A percentile compares a stretch with the other conserved stretches of the same genome.
Conservation (phyloP, 352 stramenopile species). For the Sclerospora graminicola region DNA sequence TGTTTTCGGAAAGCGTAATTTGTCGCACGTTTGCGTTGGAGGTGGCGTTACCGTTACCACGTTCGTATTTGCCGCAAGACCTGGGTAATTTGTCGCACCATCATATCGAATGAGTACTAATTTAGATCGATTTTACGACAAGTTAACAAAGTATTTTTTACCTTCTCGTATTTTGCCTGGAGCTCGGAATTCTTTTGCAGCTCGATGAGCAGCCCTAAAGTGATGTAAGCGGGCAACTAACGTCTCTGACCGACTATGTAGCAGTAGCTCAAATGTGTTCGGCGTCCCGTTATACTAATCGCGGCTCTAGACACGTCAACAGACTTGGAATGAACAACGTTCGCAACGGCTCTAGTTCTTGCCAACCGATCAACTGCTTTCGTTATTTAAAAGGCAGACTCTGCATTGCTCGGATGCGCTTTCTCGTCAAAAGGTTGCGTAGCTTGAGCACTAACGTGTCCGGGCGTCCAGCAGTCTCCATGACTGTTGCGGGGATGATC, state of each 20-base stretch:
- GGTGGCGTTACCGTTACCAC: neutral
- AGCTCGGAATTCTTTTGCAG: slow-evolving; percentile 26
- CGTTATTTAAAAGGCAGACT: slow-evolving; percentile 61
- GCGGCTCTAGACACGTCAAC: slow-evolving; percentile 25
- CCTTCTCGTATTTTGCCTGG: slow-evolving; percentile 33
- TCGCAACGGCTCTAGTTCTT: slow-evolving; percentile 22
- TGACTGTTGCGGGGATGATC: neutral
- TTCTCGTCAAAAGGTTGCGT: slow-evolving; percentile 42
- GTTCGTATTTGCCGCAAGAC: slow-evolving; percentile 24
- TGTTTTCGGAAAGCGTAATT: neutral
- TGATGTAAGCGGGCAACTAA: slow-evolving; percentile 29
- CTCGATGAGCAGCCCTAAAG: slow-evolving; percentile 24
- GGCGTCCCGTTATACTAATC: slow-evolving; percentile 39
- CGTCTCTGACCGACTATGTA: slow-evolving; percentile 14
- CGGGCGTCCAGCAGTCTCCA: slow-evolving; percentile 9
- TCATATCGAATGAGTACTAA: slow-evolving; percentile 3
- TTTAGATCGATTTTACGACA: too few relatives aligned
- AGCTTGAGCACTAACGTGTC: slow-evolving; percentile 46
- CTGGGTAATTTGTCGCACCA: slow-evolving; percentile 12
- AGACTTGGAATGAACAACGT: slow-evolving; percentile 24
- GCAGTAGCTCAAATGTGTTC: slow-evolving; percentile 37
- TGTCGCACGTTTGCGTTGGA: neutral
- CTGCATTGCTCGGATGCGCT: slow-evolving; percentile 45
- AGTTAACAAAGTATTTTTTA: too few relatives aligned
- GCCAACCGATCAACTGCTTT: slow-evolving; percentile 32